Evolutionary conservation across 2,329 filamentous ascomycete genomes (phyloP).

Genomic region (Capronia coronata): DNA sequence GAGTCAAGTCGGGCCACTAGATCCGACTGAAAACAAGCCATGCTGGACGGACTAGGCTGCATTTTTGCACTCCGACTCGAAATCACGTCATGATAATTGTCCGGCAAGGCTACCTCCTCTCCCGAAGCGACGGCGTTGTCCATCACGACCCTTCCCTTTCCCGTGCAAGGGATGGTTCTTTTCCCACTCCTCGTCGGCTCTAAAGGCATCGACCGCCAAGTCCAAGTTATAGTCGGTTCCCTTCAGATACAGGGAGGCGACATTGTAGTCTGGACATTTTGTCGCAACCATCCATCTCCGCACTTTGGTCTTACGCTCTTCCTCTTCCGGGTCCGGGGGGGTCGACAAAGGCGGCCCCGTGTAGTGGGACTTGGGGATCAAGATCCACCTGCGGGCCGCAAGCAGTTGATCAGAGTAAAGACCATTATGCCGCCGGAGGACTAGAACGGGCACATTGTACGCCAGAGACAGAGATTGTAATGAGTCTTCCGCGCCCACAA

Average conservation of each 20-base stretch:
- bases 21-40: too few species aligned
- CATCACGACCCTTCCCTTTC: constrained; percentile 31
- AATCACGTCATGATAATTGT: constrained; percentile 20
- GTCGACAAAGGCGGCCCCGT: constrained; percentile 42
- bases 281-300: constrained; percentile 72
- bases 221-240: constrained; percentile 60
- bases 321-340: constrained; percentile 51
- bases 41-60: too few species aligned
- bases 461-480: constrained; percentile 62
- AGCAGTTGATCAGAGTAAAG: constrained; percentile 66
- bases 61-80: too few species aligned
- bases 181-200: constrained; percentile 71
- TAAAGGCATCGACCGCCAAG: constrained; percentile 56
- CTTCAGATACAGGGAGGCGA: constrained; percentile 67
- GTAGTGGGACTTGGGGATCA: constrained; percentile 67
- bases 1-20: too few species aligned
- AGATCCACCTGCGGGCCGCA: constrained; percentile 58
- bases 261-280: constrained; percentile 57
- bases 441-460: constrained; percentile 60
- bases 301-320: constrained; percentile 64
- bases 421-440: constrained; percentile 61
- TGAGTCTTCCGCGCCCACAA: constrained; percentile 65
- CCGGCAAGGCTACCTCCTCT: constrained; percentile 17
- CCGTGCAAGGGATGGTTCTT: constrained; percentile 56
- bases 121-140: constrained; percentile 4